phyloP scores from a whole-genome alignment of 441 rosid genomes.

The Populus hybrid region DNA sequence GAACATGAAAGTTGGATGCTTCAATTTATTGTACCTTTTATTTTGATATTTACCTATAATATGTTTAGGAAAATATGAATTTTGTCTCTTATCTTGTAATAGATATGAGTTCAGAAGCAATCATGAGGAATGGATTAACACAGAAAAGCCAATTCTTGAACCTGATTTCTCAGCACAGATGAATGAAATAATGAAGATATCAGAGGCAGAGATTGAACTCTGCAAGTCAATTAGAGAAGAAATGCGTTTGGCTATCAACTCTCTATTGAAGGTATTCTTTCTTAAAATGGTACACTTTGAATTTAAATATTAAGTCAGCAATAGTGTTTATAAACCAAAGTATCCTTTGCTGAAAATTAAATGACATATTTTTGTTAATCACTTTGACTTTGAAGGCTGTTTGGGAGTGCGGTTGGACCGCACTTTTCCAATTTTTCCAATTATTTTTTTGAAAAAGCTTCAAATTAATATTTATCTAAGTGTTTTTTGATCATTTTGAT shows the following conservation, averaged over 20 bases:
- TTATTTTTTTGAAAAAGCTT: too few species aligned
- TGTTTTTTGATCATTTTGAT: too few species aligned
- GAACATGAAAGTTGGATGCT: neutral
- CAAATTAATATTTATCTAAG: too few species aligned
- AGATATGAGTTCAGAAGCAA: constrained; percentile 71
- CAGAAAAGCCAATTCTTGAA: constrained; percentile 67
- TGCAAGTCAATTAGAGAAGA: constrained; percentile 66
- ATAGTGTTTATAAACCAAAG: neutral
- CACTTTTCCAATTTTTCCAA: neutral
- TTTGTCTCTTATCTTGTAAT: constrained; percentile 24
- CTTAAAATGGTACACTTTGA: neutral
- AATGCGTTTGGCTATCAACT: constrained; percentile 64
- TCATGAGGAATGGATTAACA: constrained; percentile 73
- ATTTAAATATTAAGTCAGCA: neutral
- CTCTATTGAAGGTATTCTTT: constrained; percentile 73
- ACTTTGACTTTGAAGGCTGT: neutral
- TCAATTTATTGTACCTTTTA: neutral
- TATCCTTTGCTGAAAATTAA: neutral
- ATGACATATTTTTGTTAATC: neutral
- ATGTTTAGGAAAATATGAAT: neutral
- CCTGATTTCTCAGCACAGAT: constrained; percentile 47
- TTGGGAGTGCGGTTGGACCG: neutral
- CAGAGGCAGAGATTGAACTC: constrained; percentile 53
- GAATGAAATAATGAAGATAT: constrained; percentile 38
- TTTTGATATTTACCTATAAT: constrained; percentile 7